Evolutionary conservation across 805 yeast genomes (phyloP).

Genomic region (Cyberlindnera nakhonratchasimensis): DNA sequence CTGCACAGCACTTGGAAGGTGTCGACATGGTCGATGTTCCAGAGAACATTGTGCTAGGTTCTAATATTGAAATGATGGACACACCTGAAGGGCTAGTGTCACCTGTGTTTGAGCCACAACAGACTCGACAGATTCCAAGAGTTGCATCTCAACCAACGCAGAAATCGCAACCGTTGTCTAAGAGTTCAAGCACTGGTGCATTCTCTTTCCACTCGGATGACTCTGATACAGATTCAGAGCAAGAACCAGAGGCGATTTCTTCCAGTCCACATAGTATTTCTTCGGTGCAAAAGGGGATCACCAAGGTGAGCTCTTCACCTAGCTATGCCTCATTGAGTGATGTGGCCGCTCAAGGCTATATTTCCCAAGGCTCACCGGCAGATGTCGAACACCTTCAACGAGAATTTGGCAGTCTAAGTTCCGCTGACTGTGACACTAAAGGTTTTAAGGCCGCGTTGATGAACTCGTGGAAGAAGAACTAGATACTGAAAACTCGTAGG

Average conservation of each 20-base stretch:
- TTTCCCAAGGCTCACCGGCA: slow-evolving; percentile 24
- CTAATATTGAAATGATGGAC: slow-evolving; percentile 22
- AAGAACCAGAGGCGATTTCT: slow-evolving; percentile 19
- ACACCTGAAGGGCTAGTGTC: slow-evolving; percentile 12
- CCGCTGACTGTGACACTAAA: slow-evolving; percentile 6
- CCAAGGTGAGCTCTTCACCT: slow-evolving; percentile 28
- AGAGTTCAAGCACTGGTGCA: slow-evolving; percentile 6
- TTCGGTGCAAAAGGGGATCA: slow-evolving; percentile 10
- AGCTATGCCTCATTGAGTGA: slow-evolving; percentile 47
- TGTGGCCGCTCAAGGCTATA: slow-evolving; percentile 45
- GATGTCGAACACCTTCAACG: slow-evolving; percentile 21
- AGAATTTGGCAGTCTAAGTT: slow-evolving; percentile 17
- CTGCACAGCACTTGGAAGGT: slow-evolving; percentile 27
- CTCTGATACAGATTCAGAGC: slow-evolving; percentile 30
- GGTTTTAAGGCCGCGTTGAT: slow-evolving; percentile 18
- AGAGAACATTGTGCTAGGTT: slow-evolving; percentile 28
- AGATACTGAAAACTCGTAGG: too few relatives aligned
- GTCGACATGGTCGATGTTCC: slow-evolving; percentile 29
- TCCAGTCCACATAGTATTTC: slow-evolving; percentile 11
- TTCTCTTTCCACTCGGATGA: slow-evolving; percentile 14
- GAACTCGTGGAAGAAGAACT: slow-evolving; percentile 26
- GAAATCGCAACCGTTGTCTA: neutral
- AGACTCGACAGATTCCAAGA: neutral
- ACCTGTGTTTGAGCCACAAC: slow-evolving; percentile 1
- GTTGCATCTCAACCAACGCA: neutral